Conservation (phyloP, 148 eudicot species). For the Pouteria glomerata region DNA sequence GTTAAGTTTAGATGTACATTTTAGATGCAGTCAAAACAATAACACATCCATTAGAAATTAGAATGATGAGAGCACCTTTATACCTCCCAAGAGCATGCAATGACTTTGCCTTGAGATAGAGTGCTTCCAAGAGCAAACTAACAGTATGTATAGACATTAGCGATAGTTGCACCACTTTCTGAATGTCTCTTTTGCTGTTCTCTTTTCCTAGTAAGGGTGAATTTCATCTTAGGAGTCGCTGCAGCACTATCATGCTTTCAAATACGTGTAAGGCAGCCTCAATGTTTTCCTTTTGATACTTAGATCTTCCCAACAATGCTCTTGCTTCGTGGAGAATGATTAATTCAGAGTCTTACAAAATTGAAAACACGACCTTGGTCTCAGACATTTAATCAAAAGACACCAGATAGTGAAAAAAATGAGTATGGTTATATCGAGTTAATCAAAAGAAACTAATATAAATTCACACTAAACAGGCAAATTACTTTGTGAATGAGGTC, state of each 20-base stretch:
- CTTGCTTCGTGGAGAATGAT: constrained; percentile 72
- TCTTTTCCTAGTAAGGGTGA: constrained; percentile 44
- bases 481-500: too few species aligned
- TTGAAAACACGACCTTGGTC: neutral
- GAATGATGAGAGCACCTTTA: constrained; percentile 42
- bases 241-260: constrained; percentile 79
- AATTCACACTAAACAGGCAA: too few species aligned
- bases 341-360: neutral
- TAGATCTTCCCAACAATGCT: too few species aligned
- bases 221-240: constrained; percentile 61
- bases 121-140: constrained; percentile 67
- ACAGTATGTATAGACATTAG: constrained; percentile 70
- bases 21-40: too few species aligned
- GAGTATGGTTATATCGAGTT: too few species aligned
- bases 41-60: too few species aligned
- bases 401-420: too few species aligned
- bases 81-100: constrained; percentile 71
- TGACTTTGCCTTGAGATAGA: constrained; percentile 79
- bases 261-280: constrained; percentile 91
- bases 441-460: too few species aligned
- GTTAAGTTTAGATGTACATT: too few species aligned
- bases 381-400: constrained; percentile 1
- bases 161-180: constrained; percentile 33
- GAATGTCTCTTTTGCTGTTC: constrained; percentile 46
- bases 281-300: constrained; percentile 83